A percentile compares a stretch with the other conserved stretches of the same genome.
These are phyloP conservation scores for Capronia coronata DNA, from an alignment of 2,329 filamentous ascomycete genomes.

Conservation along the genomic window DNA sequence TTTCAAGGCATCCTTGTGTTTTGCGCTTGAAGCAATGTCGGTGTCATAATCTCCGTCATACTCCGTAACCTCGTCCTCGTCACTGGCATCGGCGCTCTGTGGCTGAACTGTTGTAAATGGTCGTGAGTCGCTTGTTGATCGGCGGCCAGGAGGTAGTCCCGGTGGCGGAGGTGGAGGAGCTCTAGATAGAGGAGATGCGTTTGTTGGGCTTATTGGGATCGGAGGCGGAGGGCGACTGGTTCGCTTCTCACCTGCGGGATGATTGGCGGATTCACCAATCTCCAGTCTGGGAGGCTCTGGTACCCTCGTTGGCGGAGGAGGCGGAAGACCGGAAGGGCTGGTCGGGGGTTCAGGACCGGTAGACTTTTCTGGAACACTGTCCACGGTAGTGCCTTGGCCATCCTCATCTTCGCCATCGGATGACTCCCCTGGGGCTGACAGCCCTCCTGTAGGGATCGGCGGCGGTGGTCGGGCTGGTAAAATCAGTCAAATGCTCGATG, in stretches of 20 bases:
- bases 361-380: slow-evolving; percentile 24
- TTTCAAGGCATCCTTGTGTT: slow-evolving; percentile 88
- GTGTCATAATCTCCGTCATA: slow-evolving; percentile 98
- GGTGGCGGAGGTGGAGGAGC: slow-evolving; percentile 59
- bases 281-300: slow-evolving; percentile 9
- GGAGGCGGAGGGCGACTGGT: slow-evolving; percentile 39
- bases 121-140: slow-evolving; percentile 54
- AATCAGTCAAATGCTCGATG: slow-evolving; percentile 3
- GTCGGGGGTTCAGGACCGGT: slow-evolving; percentile 31
- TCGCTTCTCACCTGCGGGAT: slow-evolving; percentile 35
- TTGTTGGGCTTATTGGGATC: slow-evolving; percentile 30
- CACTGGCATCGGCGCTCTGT: slow-evolving; percentile 51
- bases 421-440: not conserved
- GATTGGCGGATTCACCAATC: slow-evolving; percentile 30
- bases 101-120: slow-evolving; percentile 30
- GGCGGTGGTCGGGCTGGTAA: slow-evolving; percentile 14
- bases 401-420: slow-evolving; percentile 15
- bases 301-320: slow-evolving; percentile 23
- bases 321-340: slow-evolving; percentile 39
- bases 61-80: slow-evolving; percentile 76
- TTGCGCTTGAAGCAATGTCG: slow-evolving; percentile 88
- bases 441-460: slow-evolving; percentile 6
- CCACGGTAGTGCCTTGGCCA: not conserved
- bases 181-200: slow-evolving; percentile 43
- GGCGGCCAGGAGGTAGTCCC: slow-evolving; percentile 47